Evolutionary conservation across 225 moss, liverwort and hornwort genomes (phyloP), one percentile per base, ranked within the genome.

Genomic region (Sphagnum tenellum): DNA sequence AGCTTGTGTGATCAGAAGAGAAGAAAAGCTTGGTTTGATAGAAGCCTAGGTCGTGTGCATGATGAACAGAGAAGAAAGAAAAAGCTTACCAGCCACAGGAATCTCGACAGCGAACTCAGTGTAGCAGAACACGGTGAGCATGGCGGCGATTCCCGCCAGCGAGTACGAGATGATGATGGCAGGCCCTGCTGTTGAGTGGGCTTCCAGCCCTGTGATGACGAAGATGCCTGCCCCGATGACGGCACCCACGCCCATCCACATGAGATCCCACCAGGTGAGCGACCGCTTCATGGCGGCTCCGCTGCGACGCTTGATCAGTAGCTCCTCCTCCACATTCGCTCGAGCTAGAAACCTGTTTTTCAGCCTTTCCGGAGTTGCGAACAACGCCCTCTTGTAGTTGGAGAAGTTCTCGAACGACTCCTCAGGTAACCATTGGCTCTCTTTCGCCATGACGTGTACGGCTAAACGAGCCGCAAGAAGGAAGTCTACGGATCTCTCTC

Each of bases 81-180:
- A 29, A 29, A 29, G 29, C 69, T 58, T 44, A 90, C 90, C 90
- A 9, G 90, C 92, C 5, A 89, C 92, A 4, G 95, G 95, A 50
- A 92, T 88, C 63, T 95, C 92, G 12, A 89, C 79, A 6, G 89
- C 88, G 68, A 95, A 86, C 67, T 92, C 92, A 12, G 88, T 86
- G 62, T 92, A 92, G 61, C 86, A 89, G 29, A 95, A 74, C 45
- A 89, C 86, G 52, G 88, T 85, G 13, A 96, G 75, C 88, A 96
- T 85, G 56, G 95, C 89, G 9, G 92, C 84, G 47, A 90, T 1
- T 4, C 92, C 92, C 0, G 92, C 68, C 0, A 84, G 59, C 3
- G 74, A 82, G 46, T 90, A 96, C 5, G 92, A 92, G 59, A 96
- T 3, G 64, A 96, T 63, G 48, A 92, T 76, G 2, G 92, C 72